Evolutionary conservation across 177 flowering plant species (phyloP).

Genomic region (Vitis hybrid): DNA sequence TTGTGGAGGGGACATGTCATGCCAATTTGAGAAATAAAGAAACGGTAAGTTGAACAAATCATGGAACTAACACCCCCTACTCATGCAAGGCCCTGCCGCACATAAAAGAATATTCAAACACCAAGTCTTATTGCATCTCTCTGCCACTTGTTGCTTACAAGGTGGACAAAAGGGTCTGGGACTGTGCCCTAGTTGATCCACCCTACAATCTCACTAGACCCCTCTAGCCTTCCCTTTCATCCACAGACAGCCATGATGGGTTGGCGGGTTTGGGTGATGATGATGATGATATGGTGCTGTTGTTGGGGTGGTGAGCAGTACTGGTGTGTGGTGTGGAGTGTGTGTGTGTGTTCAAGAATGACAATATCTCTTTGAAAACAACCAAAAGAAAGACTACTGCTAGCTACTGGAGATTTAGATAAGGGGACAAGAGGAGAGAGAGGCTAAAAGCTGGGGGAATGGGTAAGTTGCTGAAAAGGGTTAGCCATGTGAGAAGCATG

Average conservation of each 20-base stretch:
- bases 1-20: conserved; percentile 30
- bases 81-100: conserved; percentile 5
- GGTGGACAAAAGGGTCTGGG: conserved; percentile 22
- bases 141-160: conserved; percentile 26
- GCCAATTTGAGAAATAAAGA: conserved; percentile 16
- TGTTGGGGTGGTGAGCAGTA: background rate
- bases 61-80: conserved; percentile 22
- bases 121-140: no score
- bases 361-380: background rate
- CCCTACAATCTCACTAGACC: background rate
- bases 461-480: conserved; percentile 18
- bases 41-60: conserved; percentile 16
- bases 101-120: conserved; percentile 6
- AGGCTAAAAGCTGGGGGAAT: conserved; percentile 4
- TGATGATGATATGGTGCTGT: conserved; percentile 13
- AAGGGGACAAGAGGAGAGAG: conserved; percentile 15
- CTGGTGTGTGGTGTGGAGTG: no score
- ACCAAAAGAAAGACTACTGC: background rate
- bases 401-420: conserved; percentile 10
- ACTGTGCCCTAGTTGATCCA: background rate
- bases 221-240: background rate
- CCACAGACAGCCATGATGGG: conserved; percentile 25
- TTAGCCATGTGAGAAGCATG: conserved; percentile 44
- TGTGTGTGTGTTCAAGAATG: conserved; percentile 4
- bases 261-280: conserved; percentile 17